Conservation (phyloP, 768 basidiomycete genomes). For the Hirschioporus abietinus region DNA sequence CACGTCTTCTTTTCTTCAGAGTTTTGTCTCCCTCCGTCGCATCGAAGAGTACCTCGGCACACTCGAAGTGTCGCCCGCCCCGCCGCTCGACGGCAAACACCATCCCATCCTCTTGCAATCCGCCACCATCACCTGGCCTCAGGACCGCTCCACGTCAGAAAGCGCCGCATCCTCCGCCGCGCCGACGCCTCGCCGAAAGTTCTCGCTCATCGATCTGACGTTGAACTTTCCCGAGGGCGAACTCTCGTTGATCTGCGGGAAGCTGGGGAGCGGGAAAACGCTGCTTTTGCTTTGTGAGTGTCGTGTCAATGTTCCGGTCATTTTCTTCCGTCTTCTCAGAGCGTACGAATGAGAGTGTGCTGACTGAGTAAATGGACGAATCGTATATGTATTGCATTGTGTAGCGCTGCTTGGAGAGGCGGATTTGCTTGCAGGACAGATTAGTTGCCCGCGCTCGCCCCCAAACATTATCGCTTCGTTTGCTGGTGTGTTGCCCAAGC, state of each 20-base stretch:
- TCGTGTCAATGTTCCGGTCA: too few species aligned
- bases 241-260: constrained; percentile 85
- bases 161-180: constrained; percentile 46
- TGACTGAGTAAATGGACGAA: constrained; percentile 13
- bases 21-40: constrained; percentile 78
- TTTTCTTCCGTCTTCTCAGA: neutral
- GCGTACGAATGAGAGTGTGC: too few species aligned
- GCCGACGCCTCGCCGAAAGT: constrained; percentile 73
- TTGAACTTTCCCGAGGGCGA: constrained; percentile 75
- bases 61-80: constrained; percentile 64
- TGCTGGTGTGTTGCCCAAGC: constrained; percentile 31
- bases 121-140: constrained; percentile 89
- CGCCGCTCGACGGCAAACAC: constrained; percentile 50
- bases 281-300: constrained; percentile 51
- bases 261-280: constrained; percentile 87
- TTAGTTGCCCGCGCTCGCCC: constrained; percentile 79
- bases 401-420: constrained; percentile 82
- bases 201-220: constrained; percentile 73
- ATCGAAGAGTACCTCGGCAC: constrained; percentile 85
- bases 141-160: constrained; percentile 57
- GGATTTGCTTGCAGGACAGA: constrained; percentile 75
- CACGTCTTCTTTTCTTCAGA: constrained; percentile 33
- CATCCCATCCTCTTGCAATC: constrained; percentile 69
- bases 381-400: too few species aligned
- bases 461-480: constrained; percentile 71